A percentile compares a stretch with the other conserved stretches of the same genome.
These are phyloP conservation scores for Macaranga tanarius DNA, from an alignment of 441 rosid genomes.

Conservation along the genomic window DNA sequence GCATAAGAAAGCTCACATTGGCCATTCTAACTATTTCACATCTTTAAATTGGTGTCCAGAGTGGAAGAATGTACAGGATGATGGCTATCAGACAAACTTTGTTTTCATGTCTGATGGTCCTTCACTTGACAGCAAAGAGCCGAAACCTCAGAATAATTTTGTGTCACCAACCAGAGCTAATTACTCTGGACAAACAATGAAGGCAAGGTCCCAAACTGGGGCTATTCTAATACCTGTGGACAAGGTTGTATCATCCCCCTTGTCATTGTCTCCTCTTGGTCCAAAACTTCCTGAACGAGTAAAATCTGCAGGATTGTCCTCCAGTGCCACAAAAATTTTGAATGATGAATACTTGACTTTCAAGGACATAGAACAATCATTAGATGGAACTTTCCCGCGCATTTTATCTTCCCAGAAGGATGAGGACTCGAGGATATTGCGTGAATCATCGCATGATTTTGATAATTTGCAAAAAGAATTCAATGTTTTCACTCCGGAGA, in stretches of 20 bases:
- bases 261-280: constrained; percentile 56
- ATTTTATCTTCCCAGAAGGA: constrained; percentile 31
- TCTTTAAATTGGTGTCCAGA: constrained; percentile 28
- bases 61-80: constrained; percentile 29
- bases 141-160: constrained; percentile 25
- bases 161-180: constrained; percentile 21
- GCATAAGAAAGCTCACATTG: constrained; percentile 52
- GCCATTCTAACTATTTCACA: constrained; percentile 29
- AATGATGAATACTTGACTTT: constrained; percentile 39
- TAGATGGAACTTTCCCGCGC: constrained; percentile 38
- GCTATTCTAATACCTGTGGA: constrained; percentile 41
- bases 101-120: constrained; percentile 32
- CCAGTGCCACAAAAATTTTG: constrained; percentile 22
- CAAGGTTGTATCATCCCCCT: constrained; percentile 34
- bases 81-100: constrained; percentile 27
- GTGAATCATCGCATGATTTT: constrained; percentile 29
- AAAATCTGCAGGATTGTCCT: constrained; percentile 26
- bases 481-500: constrained; percentile 32
- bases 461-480: constrained; percentile 27
- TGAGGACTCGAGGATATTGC: constrained; percentile 20
- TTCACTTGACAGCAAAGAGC: constrained; percentile 25
- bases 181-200: constrained; percentile 28
- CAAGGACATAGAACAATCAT: constrained; percentile 40
- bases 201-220: constrained; percentile 27
- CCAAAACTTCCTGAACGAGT: constrained; percentile 42